Percentiles rank a stretch among this genome's conserved stretches.
Evolutionary conservation across 2,329 filamentous ascomycete species (phyloP).

Genomic region (Fusarium mundagurra): DNA sequence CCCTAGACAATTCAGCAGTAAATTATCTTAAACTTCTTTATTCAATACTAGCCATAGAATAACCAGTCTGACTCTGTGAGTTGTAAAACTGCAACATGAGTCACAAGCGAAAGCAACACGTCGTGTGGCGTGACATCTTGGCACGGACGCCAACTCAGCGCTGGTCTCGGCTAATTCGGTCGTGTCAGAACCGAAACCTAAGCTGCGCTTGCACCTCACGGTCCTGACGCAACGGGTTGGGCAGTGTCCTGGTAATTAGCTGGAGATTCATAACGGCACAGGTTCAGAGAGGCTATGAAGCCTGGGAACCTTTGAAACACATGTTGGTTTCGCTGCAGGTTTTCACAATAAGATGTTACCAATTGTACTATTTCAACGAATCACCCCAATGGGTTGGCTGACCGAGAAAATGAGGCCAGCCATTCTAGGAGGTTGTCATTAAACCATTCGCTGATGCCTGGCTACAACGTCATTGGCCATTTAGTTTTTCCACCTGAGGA

Average conservation of each 20-base stretch:
- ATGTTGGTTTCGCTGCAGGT: not conserved
- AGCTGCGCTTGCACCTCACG: not conserved
- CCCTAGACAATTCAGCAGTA: not conserved
- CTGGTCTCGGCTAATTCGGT: not conserved
- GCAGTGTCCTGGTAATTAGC: not conserved
- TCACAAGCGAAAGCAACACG: not conserved
- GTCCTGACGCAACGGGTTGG: not conserved
- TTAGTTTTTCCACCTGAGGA: fast-evolving
- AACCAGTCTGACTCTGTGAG: no score
- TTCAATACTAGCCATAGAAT: not conserved
- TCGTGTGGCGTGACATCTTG: not conserved
- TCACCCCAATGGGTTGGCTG: not conserved
- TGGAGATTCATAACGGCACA: not conserved
- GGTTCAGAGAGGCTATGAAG: not conserved
- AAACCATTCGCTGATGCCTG: not conserved
- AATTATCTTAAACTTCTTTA: not conserved
- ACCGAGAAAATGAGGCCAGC: not conserved
- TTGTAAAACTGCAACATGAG: not conserved
- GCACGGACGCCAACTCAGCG: not conserved
- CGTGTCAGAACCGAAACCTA: not conserved
- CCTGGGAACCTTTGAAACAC: not conserved
- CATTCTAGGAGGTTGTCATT: not conserved
- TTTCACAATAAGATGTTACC: not conserved
- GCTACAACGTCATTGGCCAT: no score
- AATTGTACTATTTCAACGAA: not conserved